Conservation (phyloP, 176 grass and related monocot species). For the Oryza glumipatula region DNA sequence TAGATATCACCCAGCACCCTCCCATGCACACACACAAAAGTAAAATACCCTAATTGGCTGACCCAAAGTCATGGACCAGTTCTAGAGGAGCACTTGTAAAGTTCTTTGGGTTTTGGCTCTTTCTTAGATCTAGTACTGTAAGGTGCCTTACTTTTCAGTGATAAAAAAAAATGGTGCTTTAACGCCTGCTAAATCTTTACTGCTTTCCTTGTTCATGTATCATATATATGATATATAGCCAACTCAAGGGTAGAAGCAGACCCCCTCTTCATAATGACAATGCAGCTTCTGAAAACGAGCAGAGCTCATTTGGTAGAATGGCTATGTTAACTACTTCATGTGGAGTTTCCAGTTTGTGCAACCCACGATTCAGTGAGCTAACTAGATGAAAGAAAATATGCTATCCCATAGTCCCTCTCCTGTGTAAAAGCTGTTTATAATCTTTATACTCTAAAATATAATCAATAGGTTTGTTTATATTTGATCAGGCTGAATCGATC, state of each 20-base stretch:
- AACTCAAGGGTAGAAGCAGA: background rate
- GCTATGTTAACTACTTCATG: constrained; percentile 10
- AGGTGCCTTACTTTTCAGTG: background rate
- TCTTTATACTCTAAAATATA: background rate
- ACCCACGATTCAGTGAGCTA: background rate
- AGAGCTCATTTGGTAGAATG: constrained; percentile 16
- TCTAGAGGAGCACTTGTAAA: constrained; percentile 12
- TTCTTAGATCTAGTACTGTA: background rate
- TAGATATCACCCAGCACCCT: background rate
- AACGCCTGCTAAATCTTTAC: background rate
- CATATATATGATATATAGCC: background rate
- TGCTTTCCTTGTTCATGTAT: background rate
- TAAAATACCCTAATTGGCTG: background rate
- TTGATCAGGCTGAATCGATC: constrained; percentile 1
- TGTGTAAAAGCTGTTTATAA: constrained; percentile 4
- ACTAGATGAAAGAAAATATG: background rate
- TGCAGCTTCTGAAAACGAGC: constrained; percentile 19
- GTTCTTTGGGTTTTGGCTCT: background rate
- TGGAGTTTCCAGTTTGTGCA: constrained; percentile 8
- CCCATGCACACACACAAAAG: background rate
- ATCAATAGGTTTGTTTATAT: background rate
- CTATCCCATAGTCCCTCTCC: background rate
- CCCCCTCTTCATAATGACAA: constrained; percentile 15
- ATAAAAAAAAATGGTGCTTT: constrained; percentile 2
- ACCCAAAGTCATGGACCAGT: background rate